A percentile compares a stretch with the other conserved stretches of the same genome.
phyloP scores from a whole-genome alignment of 495 filamentous ascomycete genomes.

The Amphirosellinia nigrospora region DNA sequence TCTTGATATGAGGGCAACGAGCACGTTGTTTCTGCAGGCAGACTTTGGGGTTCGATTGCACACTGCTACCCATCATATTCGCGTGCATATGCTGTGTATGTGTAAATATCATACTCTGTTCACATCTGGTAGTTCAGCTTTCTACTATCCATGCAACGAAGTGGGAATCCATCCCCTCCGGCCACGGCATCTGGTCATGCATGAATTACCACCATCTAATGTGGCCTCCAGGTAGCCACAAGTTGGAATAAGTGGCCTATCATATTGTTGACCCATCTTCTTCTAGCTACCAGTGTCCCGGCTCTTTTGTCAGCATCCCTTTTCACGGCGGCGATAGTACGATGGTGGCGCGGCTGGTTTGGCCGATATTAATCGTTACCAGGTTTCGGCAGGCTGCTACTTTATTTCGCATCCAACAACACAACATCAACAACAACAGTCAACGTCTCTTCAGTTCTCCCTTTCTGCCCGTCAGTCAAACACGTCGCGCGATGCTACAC shows the following conservation, averaged over 20 bases:
- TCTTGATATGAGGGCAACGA: conserved; percentile 18
- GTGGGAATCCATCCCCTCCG: conserved; percentile 12
- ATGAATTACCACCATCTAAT: conserved; percentile 18
- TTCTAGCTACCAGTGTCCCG: conserved; percentile 14
- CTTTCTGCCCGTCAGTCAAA: not conserved
- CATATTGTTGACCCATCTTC: conserved; percentile 1
- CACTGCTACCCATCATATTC: conserved; percentile 20
- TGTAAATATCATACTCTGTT: conserved; percentile 7
- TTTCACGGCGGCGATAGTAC: not conserved
- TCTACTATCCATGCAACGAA: not conserved
- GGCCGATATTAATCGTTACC: not conserved
- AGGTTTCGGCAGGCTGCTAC: not conserved
- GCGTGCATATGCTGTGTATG: conserved; percentile 11
- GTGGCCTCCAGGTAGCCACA: conserved; percentile 10
- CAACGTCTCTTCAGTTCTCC: not conserved
- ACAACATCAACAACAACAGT: not conserved
- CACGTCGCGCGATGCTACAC: conserved; percentile 25
- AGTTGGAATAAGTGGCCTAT: conserved; percentile 14
- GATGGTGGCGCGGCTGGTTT: not conserved
- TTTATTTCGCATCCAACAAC: conserved; percentile 10
- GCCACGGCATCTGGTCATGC: conserved; percentile 26
- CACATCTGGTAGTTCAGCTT: conserved; percentile 13
- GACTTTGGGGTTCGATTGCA: conserved; percentile 19
- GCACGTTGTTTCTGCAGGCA: conserved; percentile 27
- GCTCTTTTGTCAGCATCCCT: conserved; percentile 4